Evolutionary conservation across 2,329 filamentous ascomycete species (phyloP).

Genomic region (Didymosphaeria variabile): DNA sequence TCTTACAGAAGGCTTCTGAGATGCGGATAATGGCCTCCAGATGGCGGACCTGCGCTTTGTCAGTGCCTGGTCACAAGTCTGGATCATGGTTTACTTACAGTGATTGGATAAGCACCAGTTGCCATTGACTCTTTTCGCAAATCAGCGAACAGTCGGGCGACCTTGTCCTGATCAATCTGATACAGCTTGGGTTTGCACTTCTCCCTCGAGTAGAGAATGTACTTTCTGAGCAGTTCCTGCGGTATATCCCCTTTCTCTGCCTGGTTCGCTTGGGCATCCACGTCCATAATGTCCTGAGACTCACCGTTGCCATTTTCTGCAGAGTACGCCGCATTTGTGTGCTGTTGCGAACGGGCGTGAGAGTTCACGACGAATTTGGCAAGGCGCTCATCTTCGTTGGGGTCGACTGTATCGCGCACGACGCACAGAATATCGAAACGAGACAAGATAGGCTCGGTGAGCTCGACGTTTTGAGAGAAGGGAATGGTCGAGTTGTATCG

Average conservation of each 20-base stretch:
- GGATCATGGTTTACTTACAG: slow-evolving; percentile 66
- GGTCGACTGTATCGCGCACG: slow-evolving; percentile 93
- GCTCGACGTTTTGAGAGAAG: slow-evolving; percentile 94
- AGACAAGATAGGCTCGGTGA: slow-evolving; percentile 96
- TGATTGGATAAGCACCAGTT: slow-evolving; percentile 97
- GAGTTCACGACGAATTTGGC: slow-evolving; percentile 95
- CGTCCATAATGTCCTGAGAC: slow-evolving; percentile 60
- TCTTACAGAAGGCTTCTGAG: slow-evolving; percentile 92
- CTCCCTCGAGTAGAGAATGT: slow-evolving; percentile 94
- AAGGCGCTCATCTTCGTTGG: slow-evolving; percentile 88
- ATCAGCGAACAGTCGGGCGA: slow-evolving; percentile 91
- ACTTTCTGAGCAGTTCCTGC: slow-evolving; percentile 91
- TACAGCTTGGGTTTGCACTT: slow-evolving; percentile 91
- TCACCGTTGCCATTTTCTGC: slow-evolving; percentile 44
- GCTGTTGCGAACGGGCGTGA: slow-evolving; percentile 87
- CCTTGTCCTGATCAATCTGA: slow-evolving; percentile 97
- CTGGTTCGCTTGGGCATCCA: slow-evolving; percentile 60
- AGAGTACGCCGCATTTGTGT: slow-evolving; percentile 50
- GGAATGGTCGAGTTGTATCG: slow-evolving; percentile 97
- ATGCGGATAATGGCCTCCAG: slow-evolving; percentile 98
- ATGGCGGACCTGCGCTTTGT: slow-evolving; percentile 80
- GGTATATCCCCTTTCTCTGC: slow-evolving; percentile 77
- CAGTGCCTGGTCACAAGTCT: slow-evolving; percentile 17
- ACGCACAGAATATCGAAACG: slow-evolving; percentile 98
- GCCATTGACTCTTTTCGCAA: slow-evolving; percentile 93